Evolutionary conservation across 2,329 filamentous ascomycete species (phyloP).

Genomic region (Proliferodiscus dingleyae): DNA sequence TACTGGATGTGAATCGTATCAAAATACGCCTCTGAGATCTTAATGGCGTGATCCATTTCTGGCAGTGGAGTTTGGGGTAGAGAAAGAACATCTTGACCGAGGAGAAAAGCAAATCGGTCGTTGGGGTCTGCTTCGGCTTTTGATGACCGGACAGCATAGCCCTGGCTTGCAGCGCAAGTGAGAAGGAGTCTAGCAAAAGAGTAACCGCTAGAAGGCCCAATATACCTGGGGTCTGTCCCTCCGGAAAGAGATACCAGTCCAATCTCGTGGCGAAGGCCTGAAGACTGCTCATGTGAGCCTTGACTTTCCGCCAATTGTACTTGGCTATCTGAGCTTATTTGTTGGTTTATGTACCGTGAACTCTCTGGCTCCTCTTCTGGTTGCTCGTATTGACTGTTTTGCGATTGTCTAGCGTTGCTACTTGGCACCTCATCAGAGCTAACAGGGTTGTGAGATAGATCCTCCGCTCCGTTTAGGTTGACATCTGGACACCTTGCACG

Average conservation of each 20-base stretch:
- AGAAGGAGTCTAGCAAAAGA: constrained; percentile 48
- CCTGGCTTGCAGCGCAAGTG: constrained; percentile 32
- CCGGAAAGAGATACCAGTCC: constrained; percentile 46
- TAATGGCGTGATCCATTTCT: constrained; percentile 35
- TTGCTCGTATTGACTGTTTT: neutral
- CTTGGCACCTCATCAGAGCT: neutral
- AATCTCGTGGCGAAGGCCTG: constrained; percentile 44
- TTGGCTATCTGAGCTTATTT: too few relatives aligned
- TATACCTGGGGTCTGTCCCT: constrained; percentile 45
- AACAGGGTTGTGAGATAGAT: too few relatives aligned
- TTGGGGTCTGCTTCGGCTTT: neutral
- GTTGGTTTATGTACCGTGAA: neutral
- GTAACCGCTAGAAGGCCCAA: constrained; percentile 52
- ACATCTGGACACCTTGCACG: constrained; percentile 38
- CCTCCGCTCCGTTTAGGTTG: constrained; percentile 31
- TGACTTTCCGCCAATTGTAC: too few relatives aligned
- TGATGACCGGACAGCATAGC: neutral
- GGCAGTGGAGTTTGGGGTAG: constrained; percentile 14
- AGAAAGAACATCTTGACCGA: neutral
- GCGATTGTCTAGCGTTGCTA: neutral
- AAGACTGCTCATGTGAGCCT: constrained; percentile 13
- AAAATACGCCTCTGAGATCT: constrained; percentile 44
- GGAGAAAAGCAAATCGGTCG: neutral
- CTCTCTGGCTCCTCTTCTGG: constrained; percentile 1
- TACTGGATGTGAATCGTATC: constrained; percentile 44